Evolutionary conservation across 2,329 filamentous ascomycete species (phyloP).

Genomic region (Xylaria arbuscula): DNA sequence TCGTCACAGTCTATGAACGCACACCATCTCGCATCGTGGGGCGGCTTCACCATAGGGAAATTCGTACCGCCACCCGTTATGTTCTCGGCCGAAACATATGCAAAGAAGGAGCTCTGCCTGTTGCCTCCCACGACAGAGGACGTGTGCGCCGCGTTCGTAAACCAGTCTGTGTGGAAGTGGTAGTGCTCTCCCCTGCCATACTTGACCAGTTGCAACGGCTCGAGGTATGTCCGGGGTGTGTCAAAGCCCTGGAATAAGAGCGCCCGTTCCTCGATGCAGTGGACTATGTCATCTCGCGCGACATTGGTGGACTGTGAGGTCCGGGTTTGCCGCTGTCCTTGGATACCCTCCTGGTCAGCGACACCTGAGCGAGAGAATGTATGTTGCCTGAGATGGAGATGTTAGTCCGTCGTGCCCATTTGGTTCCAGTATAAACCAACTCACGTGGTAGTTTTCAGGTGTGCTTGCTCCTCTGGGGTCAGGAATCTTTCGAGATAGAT

Average conservation of each 20-base stretch:
- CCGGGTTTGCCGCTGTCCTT: constrained; percentile 54
- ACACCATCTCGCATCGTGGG: constrained; percentile 56
- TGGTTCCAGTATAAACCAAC: constrained; percentile 28
- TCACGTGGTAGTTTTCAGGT: constrained; percentile 52
- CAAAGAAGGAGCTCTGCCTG: constrained; percentile 60
- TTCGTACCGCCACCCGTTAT: constrained; percentile 61
- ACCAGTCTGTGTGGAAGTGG: constrained; percentile 65
- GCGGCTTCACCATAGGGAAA: constrained; percentile 58
- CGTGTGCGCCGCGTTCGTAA: constrained; percentile 55
- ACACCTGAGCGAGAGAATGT: constrained; percentile 59
- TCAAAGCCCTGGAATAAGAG: constrained; percentile 59
- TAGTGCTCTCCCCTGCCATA: constrained; percentile 59
- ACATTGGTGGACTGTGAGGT: constrained; percentile 60
- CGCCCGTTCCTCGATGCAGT: constrained; percentile 61
- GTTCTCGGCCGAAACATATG: constrained; percentile 57
- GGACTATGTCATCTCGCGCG: constrained; percentile 56
- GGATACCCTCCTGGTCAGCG: constrained; percentile 50
- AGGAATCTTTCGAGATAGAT: constrained; percentile 55
- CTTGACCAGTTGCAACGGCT: constrained; percentile 61
- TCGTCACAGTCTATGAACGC: constrained; percentile 61
- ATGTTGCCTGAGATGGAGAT: constrained; percentile 49
- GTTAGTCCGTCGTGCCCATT: constrained; percentile 23
- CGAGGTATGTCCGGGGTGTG: constrained; percentile 53
- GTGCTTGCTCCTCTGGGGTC: constrained; percentile 50
- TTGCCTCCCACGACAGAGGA: constrained; percentile 57